Evolutionary conservation across 441 rosid genomes (phyloP), one percentile per base, ranked within the genome.

Genomic region (Eruca vesicaria): DNA sequence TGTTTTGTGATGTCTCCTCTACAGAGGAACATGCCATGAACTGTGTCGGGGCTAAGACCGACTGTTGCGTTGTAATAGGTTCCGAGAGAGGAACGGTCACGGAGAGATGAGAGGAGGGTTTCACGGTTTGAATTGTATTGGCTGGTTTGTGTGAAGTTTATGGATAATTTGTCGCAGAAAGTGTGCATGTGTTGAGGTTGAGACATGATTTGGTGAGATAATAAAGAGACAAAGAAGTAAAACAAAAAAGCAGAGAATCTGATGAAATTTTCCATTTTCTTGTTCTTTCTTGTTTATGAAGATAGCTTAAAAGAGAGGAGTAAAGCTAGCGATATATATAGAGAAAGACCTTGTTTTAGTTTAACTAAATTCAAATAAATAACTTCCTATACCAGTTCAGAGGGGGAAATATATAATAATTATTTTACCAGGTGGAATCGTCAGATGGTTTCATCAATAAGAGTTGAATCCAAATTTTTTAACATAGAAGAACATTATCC

Each of bases 11-110:
- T 52, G 63, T 68, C 78, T 26, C 78, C 78, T 12, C 73, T 19
- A 2, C 78, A 75, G 0, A 75, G 68, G 38, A 75, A 75, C 78
- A 61, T 75, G 38, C 78, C 78, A 48, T 61, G 4, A 9, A 75
- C 23, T 23, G 23, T 75, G 18, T 75, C 20, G 32, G 78, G 78
- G 78, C 12, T 75, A 9, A 75, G 43, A 60, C 78, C 78, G 23
- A 26, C 1, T 0, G 69, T 68, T 41, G 63, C 73, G 10, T 68
- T 75, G 16, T 53, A 50, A 52, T 75, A 75, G 21, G 71, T 41
- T 55, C 38, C 71, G 9, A 73, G 76, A 2, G 64, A 64, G 43
- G 76, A 55, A 55, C 28, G 9, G n/a, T 11, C 31, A 12, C 43
- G 8, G 64, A 72, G 64, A 18, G 57, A 0, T 2, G 70, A 35